Evolutionary conservation across 768 basidiomycete genomes (phyloP).

Genomic region (Amanita jacksonii): DNA sequence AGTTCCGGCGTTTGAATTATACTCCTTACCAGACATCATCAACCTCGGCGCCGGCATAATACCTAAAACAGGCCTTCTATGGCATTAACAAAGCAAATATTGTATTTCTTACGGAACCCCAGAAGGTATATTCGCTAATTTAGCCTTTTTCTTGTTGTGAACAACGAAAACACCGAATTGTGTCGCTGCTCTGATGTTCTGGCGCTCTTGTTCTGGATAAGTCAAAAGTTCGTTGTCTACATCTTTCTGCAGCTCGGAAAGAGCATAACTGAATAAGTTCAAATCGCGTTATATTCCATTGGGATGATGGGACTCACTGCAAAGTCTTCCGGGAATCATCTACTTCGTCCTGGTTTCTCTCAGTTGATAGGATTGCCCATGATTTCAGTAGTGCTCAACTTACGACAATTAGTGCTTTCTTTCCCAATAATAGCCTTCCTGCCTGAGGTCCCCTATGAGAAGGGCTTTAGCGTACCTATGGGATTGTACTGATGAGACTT

Average conservation of each 20-base stretch:
- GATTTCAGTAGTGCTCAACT: constrained; percentile 19
- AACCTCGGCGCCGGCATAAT: constrained; percentile 76
- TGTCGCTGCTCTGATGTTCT: constrained; percentile 54
- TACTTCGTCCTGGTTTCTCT: constrained; percentile 61
- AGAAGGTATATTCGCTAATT: constrained; percentile 64
- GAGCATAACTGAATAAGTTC: constrained; percentile 62
- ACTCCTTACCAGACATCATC: constrained; percentile 58
- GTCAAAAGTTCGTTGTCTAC: constrained; percentile 60
- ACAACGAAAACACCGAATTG: constrained; percentile 91
- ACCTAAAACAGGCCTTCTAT: constrained; percentile 27
- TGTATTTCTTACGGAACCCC: constrained; percentile 40
- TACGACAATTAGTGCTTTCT: constrained; percentile 75
- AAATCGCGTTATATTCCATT: constrained; percentile 1
- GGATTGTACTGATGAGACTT: constrained; percentile 21
- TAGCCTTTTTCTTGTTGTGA: constrained; percentile 87
- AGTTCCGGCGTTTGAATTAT: not conserved
- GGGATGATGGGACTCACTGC: constrained; percentile 37
- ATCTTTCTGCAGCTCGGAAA: constrained; percentile 84
- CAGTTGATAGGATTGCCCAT: not conserved
- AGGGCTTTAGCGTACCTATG: constrained; percentile 1
- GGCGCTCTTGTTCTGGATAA: constrained; percentile 65
- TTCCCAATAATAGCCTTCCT: constrained; percentile 65
- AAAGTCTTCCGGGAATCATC: constrained; percentile 87
- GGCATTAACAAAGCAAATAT: not conserved
- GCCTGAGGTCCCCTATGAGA: constrained; percentile 49